phyloP scores from a whole-genome alignment of 257 asterid genomes.

The Nicotiana sylvestris region DNA sequence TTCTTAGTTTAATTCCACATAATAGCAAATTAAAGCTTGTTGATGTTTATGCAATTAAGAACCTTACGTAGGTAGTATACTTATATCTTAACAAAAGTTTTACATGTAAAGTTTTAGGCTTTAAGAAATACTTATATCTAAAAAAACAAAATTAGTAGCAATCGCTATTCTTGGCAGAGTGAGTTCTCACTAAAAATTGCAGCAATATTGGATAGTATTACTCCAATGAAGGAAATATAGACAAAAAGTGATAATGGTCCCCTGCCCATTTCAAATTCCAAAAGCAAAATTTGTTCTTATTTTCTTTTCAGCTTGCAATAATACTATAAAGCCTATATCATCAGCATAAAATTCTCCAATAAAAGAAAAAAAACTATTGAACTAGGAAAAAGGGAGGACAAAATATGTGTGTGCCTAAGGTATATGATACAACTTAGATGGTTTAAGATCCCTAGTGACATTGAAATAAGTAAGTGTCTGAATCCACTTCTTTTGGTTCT shows the following conservation, averaged over 20 bases:
- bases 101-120: too few relatives aligned
- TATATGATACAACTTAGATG: slow-evolving; percentile 77
- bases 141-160: too few relatives aligned
- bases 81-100: too few relatives aligned
- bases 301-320: background rate
- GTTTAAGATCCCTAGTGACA: slow-evolving; percentile 58
- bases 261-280: background rate
- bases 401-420: slow-evolving; percentile 17
- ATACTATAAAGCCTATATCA: background rate
- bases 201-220: background rate
- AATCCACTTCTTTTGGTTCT: slow-evolving; percentile 90
- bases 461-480: slow-evolving; percentile 67
- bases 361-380: background rate
- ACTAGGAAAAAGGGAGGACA: background rate
- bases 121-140: too few relatives aligned
- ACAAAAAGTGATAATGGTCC: background rate
- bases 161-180: too few relatives aligned
- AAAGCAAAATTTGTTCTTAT: background rate
- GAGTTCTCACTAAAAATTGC: background rate
- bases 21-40: too few relatives aligned
- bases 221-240: background rate
- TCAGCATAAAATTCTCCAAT: background rate
- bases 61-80: too few relatives aligned
- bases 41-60: too few relatives aligned
- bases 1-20: too few relatives aligned